phyloP scores from a whole-genome alignment of 768 basidiomycete genomes.

The Naganishia friedmannii region DNA sequence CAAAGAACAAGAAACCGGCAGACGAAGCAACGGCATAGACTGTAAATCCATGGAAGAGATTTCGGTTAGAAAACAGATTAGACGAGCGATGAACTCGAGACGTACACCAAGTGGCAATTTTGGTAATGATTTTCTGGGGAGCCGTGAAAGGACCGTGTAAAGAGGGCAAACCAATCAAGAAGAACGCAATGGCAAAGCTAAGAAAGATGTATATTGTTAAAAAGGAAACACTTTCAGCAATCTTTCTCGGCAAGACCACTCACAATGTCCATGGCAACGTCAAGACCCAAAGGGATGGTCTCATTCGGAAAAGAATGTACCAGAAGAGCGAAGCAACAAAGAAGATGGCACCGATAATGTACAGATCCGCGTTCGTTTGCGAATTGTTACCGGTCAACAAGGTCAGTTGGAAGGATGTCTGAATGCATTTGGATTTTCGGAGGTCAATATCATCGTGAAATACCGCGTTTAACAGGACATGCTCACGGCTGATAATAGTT shows the following conservation, averaged over 20 bases:
- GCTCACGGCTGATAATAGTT: slow-evolving; percentile 56
- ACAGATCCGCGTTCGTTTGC: slow-evolving; percentile 74
- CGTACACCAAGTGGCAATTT: slow-evolving; percentile 72
- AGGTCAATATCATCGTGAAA: background rate
- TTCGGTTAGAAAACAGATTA: background rate
- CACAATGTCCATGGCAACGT: slow-evolving; percentile 79
- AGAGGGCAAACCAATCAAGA: slow-evolving; percentile 84
- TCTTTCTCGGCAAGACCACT: slow-evolving; percentile 24
- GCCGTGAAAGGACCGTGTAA: slow-evolving; percentile 61
- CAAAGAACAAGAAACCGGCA: slow-evolving; percentile 88
- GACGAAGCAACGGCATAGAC: slow-evolving; percentile 84
- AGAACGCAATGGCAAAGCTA: slow-evolving; percentile 78
- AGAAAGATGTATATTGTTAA: background rate
- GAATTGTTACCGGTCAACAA: slow-evolving; percentile 81
- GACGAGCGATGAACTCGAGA: slow-evolving; percentile 27
- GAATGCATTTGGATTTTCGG: slow-evolving; percentile 9
- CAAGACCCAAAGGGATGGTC: slow-evolving; percentile 81
- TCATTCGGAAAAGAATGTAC: slow-evolving; percentile 84
- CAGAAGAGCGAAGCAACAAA: slow-evolving; percentile 78
- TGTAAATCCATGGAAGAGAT: background rate
- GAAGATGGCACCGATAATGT: slow-evolving; percentile 86
- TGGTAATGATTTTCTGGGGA: slow-evolving; percentile 67
- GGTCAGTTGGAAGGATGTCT: slow-evolving; percentile 84
- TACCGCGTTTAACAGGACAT: background rate
- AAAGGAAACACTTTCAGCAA: background rate